A percentile compares a stretch with the other conserved stretches of the same genome.
These are phyloP conservation scores for Pichia sp. DNA, from an alignment of 1,139 yeast genomes.

Conservation along the genomic window DNA sequence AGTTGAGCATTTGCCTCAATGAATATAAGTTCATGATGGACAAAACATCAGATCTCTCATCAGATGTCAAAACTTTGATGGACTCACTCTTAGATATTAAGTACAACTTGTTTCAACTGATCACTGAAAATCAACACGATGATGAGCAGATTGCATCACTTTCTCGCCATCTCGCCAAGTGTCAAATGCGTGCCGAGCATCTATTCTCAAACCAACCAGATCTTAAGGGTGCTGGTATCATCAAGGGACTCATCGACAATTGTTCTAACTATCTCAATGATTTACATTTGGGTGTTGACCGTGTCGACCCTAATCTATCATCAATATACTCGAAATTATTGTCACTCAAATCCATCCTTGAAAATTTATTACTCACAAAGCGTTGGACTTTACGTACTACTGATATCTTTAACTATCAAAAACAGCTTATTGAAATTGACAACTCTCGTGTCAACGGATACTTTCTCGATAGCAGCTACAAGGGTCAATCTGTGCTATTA, in stretches of 20 bases:
- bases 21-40: conserved; percentile 46
- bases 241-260: conserved; percentile 73
- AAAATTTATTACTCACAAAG: conserved; percentile 78
- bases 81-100: conserved; percentile 48
- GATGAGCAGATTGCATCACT: conserved; percentile 6
- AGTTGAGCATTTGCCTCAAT: conserved; percentile 49
- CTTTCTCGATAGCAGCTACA: conserved; percentile 36
- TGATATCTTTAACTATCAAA: conserved; percentile 78
- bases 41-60: conserved; percentile 47
- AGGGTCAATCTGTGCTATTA: conserved; percentile 62
- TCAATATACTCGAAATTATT: conserved; percentile 49
- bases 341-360: conserved; percentile 64
- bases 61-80: conserved; percentile 44
- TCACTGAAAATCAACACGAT: conserved; percentile 18
- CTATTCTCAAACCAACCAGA: conserved; percentile 28
- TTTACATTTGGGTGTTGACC: conserved; percentile 46
- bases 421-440: conserved; percentile 64
- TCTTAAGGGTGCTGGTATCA: conserved; percentile 50
- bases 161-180: conserved; percentile 14
- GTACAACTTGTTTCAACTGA: conserved; percentile 20
- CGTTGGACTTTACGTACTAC: conserved; percentile 97
- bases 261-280: conserved; percentile 72
- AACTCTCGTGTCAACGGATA: conserved; percentile 54
- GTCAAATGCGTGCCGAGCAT: conserved; percentile 19
- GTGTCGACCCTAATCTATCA: conserved; percentile 41